Percentiles rank a stretch among this genome's conserved stretches.
Evolutionary conservation across 345 rosid genomes (phyloP).

Genomic region (Syzygium aromaticum): DNA sequence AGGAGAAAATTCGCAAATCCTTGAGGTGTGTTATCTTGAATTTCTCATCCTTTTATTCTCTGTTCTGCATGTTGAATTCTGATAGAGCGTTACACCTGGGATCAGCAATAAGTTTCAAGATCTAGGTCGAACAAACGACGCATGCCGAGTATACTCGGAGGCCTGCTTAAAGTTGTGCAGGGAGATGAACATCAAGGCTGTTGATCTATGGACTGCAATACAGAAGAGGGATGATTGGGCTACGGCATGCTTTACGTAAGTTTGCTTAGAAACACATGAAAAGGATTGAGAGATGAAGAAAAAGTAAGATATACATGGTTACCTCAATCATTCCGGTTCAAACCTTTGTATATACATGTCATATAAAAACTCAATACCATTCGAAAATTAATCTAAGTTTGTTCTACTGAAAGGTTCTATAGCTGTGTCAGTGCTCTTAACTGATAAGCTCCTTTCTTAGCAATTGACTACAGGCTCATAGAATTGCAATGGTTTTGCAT

Average conservation of each 20-base stretch:
- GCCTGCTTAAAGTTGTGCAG: slow-evolving; percentile 56
- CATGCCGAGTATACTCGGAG: slow-evolving; percentile 52
- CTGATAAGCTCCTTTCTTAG: not conserved
- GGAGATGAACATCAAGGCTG: slow-evolving; percentile 46
- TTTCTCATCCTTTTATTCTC: not conserved
- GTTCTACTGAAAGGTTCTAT: not conserved
- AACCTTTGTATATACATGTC: not conserved
- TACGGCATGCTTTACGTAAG: slow-evolving; percentile 70
- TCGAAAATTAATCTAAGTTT: not conserved
- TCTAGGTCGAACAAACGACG: slow-evolving; percentile 47
- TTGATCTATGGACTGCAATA: slow-evolving; percentile 65
- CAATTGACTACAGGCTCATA: not conserved
- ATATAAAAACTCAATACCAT: not conserved
- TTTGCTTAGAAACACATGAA: not conserved
- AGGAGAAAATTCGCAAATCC: slow-evolving; percentile 20
- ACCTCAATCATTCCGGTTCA: not conserved
- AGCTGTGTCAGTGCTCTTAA: not conserved
- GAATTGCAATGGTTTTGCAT: not conserved
- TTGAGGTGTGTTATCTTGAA: slow-evolving; percentile 14
- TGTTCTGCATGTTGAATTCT: not conserved
- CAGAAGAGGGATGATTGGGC: slow-evolving; percentile 57
- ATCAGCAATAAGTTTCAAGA: slow-evolving; percentile 12
- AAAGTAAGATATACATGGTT: not conserved
- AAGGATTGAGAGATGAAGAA: not conserved
- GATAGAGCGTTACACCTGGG: not conserved